phyloP scores from a whole-genome alignment of 768 basidiomycete genomes.

The Cytidiella melzeri region DNA sequence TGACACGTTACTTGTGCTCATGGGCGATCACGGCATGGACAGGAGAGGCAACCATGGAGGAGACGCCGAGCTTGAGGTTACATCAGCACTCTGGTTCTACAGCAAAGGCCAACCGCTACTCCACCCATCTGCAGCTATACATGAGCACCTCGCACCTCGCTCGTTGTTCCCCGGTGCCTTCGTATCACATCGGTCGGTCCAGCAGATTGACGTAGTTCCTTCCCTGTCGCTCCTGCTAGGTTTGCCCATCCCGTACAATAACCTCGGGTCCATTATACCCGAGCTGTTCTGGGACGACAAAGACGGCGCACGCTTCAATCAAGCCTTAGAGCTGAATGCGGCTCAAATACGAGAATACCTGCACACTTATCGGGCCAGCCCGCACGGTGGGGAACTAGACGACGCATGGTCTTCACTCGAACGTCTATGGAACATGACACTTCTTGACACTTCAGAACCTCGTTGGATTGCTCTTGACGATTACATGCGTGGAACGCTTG shows the following conservation, averaged over 20 bases:
- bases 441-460: constrained; percentile 1
- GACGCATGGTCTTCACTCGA: constrained; percentile 51
- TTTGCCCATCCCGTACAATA: constrained; percentile 92
- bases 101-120: constrained; percentile 62
- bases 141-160: constrained; percentile 46
- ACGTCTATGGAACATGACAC: constrained; percentile 34
- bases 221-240: constrained; percentile 86
- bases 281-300: constrained; percentile 72
- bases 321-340: constrained; percentile 65
- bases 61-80: constrained; percentile 79
- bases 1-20: constrained; percentile 85
- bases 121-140: constrained; percentile 29
- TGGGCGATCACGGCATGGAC: constrained; percentile 99
- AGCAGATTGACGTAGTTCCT: constrained; percentile 93
- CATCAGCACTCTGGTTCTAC: constrained; percentile 88
- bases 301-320: constrained; percentile 35
- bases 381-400: constrained; percentile 70
- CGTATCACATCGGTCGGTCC: constrained; percentile 54
- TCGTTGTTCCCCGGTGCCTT: constrained; percentile 55
- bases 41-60: constrained; percentile 92
- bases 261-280: constrained; percentile 86
- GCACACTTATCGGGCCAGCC: constrained; percentile 63
- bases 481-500: constrained; percentile 58
- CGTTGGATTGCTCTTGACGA: constrained; percentile 26
- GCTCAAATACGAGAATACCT: constrained; percentile 75